phyloP scores from a whole-genome alignment of 2,329 filamentous ascomycete genomes.

The Orbilia blumenaviensis region DNA sequence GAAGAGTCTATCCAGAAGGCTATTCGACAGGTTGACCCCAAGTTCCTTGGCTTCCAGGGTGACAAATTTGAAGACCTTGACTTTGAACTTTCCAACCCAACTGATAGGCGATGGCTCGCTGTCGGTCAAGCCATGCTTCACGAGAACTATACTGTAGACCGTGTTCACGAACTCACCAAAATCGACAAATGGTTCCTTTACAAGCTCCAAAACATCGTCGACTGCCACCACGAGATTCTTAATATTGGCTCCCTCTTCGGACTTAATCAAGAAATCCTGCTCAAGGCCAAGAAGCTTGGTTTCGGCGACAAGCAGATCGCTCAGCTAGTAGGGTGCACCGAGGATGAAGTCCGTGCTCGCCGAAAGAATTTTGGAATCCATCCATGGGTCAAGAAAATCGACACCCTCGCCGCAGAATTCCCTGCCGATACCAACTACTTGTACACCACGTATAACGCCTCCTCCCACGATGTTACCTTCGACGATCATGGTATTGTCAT shows the following conservation, averaged over 20 bases:
- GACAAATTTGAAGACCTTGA: slow-evolving; percentile 94
- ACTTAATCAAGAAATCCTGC: slow-evolving; percentile 85
- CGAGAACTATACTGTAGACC: slow-evolving; percentile 92
- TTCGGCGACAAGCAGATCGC: slow-evolving; percentile 98
- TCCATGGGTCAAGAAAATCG: slow-evolving; percentile 98
- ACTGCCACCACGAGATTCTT: slow-evolving; percentile 86
- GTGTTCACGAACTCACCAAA: slow-evolving; percentile 91
- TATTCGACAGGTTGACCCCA: slow-evolving; percentile 93
- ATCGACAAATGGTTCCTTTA: slow-evolving; percentile 99
- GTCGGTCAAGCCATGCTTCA: slow-evolving; percentile 98
- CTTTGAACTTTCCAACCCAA: slow-evolving; percentile 87
- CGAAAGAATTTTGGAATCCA: slow-evolving; percentile 86
- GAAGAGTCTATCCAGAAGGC: slow-evolving; percentile 99
- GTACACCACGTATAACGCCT: slow-evolving; percentile 97
- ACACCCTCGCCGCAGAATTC: slow-evolving; percentile 96
- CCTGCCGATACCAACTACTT: slow-evolving; percentile 94
- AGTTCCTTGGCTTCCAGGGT: slow-evolving; percentile 90
- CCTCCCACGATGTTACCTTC: slow-evolving; percentile 90
- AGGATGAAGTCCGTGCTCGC: slow-evolving; percentile 86
- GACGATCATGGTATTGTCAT: slow-evolving; percentile 90
- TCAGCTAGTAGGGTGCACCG: slow-evolving; percentile 80
- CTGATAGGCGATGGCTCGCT: slow-evolving; percentile 94
- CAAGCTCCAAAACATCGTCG: slow-evolving; percentile 97
- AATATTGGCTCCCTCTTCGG: slow-evolving; percentile 81
- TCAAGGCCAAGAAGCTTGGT: slow-evolving; percentile 95